Conservation (phyloP, 2,329 filamentous ascomycete genomes). For the Cladophialophora exuberans region DNA sequence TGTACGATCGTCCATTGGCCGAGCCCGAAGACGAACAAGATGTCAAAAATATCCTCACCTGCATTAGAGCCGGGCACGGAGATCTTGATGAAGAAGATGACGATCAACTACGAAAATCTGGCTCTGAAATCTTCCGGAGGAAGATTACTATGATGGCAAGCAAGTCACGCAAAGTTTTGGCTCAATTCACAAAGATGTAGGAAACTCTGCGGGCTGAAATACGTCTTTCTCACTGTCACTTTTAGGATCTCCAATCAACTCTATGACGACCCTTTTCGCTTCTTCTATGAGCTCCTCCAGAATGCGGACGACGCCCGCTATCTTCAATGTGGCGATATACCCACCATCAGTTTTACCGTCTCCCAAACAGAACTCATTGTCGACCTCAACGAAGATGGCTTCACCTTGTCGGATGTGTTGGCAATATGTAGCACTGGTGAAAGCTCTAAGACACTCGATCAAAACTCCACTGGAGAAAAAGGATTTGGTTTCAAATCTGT, state of each 20-base stretch:
- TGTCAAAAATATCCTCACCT: slow-evolving; percentile 22
- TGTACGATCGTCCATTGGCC: slow-evolving; percentile 11
- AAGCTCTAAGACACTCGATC: slow-evolving; percentile 40
- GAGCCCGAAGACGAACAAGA: slow-evolving; percentile 17
- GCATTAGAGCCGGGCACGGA: slow-evolving; percentile 14
- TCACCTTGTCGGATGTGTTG: slow-evolving; percentile 39
- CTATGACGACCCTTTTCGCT: slow-evolving; percentile 27
- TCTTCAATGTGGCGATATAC: not conserved
- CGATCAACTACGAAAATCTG: slow-evolving; percentile 8
- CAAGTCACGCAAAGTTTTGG: slow-evolving; percentile 10
- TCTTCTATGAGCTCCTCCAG: slow-evolving; percentile 43
- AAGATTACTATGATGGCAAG: slow-evolving; percentile 13
- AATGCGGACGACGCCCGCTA: slow-evolving; percentile 46
- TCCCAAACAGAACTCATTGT: slow-evolving; percentile 12
- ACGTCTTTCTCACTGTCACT: not conserved
- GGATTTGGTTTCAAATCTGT: slow-evolving; percentile 45
- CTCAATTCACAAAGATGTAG: slow-evolving; percentile 22
- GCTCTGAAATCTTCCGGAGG: slow-evolving; percentile 3
- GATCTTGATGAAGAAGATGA: slow-evolving; percentile 17
- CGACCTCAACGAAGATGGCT: slow-evolving; percentile 47
- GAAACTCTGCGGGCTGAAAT: not conserved
- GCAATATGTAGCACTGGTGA: slow-evolving; percentile 44
- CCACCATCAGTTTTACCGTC: slow-evolving; percentile 11
- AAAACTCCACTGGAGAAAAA: slow-evolving; percentile 39
- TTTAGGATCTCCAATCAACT: slow-evolving; percentile 21